phyloP scores from a whole-genome alignment of 345 rosid genomes.

The Luvunga scandens region DNA sequence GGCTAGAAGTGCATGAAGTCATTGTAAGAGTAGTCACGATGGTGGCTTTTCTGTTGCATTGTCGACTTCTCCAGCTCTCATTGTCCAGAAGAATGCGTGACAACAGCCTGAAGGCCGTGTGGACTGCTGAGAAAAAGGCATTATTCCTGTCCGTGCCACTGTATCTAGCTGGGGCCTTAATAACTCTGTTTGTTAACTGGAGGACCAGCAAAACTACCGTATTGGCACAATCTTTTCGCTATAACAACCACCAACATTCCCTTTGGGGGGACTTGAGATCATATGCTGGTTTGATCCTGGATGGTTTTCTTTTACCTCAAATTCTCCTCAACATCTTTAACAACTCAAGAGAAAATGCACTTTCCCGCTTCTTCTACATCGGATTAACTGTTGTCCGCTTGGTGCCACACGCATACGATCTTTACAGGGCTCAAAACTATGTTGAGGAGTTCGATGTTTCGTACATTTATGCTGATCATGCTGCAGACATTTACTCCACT shows the following conservation, averaged over 20 bases:
- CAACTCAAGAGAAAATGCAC: constrained; percentile 31
- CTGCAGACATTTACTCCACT: constrained; percentile 38
- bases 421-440: constrained; percentile 33
- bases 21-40: constrained; percentile 41
- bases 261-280: constrained; percentile 31
- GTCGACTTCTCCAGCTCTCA: constrained; percentile 43
- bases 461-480: constrained; percentile 42
- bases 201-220: constrained; percentile 3
- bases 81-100: constrained; percentile 31
- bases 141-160: constrained; percentile 27
- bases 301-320: constrained; percentile 51
- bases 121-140: constrained; percentile 46
- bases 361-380: constrained; percentile 31
- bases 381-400: constrained; percentile 39
- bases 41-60: constrained; percentile 43
- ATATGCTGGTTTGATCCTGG: constrained; percentile 45
- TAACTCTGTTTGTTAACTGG: constrained; percentile 20
- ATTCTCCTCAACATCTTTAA: constrained; percentile 42
- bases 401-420: constrained; percentile 50
- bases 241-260: neutral
- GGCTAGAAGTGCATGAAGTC: constrained; percentile 44
- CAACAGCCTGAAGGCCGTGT: constrained; percentile 22
- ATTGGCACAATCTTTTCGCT: neutral
- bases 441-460: constrained; percentile 14
- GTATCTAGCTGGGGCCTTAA: constrained; percentile 37